Base-by-base conservation (phyloP, 805 yeast species). In the Candida hispaniensis region DNA sequence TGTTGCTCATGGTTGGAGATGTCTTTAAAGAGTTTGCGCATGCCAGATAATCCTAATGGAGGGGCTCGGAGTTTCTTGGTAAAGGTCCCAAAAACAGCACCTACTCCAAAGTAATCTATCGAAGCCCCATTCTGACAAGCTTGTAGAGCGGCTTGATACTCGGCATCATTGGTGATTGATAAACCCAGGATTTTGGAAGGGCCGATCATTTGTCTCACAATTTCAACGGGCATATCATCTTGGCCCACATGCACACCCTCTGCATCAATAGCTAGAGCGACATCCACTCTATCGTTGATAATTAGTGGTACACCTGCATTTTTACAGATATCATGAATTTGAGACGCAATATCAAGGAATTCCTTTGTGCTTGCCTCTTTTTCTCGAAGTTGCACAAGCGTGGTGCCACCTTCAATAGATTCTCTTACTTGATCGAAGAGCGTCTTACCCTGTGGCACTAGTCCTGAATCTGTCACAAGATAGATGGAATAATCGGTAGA, bases 211-310 rank as follows among this genome's bases (percentile, higher is more conserved):
- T 60, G 49, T 21, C 95, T 57, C 1, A 72, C 91, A 22, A 65
- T 46, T 1, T 47, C 47, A 2, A 72, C 72, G 27, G 58, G 61
- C 81, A 85, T 80, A 51, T 85, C 96, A 35, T 76, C 85, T 54
- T 85, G 95, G 1, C 96, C 96, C 13, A 85, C 81, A 59, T 85
- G 96, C 6, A 86, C 77, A 20, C 94, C 94, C 44, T 82, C 94
- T 2, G 93, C 93, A 46, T 70, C 91, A 39, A 82, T 65, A 0
- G 95, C 95, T 26, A 86, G 58, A 0, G 94, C 95, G 8, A 86
- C 82, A 50, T 85, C 96, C 2, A 82, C 67, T 34, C 95, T 60
- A 49, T 85, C 95, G 46, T 85, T 82, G 49, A 85, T 83, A 19
- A 85, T 70, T 44, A 85, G 60, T 0, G 95, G 95, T 6, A 86